phyloP scores from a whole-genome alignment of 257 asterid genomes.

The Solanum dulcamara region DNA sequence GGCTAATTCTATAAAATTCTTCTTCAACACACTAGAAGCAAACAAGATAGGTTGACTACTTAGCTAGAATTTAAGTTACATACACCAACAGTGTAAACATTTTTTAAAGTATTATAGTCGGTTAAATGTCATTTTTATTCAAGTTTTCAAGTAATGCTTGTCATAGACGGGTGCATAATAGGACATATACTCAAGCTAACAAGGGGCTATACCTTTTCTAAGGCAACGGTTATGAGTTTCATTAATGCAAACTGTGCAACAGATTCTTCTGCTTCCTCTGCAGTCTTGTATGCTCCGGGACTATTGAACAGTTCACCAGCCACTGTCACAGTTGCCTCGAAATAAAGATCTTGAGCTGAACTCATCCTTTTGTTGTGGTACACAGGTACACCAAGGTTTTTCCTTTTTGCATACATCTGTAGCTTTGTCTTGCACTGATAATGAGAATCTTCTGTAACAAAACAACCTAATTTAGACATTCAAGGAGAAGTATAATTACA shows the following conservation, averaged over 20 bases:
- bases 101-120: not conserved
- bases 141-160: not conserved
- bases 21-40: not conserved
- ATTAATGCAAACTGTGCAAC: conserved; percentile 35
- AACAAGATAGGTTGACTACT: not conserved
- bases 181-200: not conserved
- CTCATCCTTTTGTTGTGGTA: conserved; percentile 6
- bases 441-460: not conserved
- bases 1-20: not conserved
- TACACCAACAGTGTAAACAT: not conserved
- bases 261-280: conserved; percentile 26
- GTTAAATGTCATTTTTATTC: not conserved
- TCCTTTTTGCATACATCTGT: conserved; percentile 23
- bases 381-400: conserved; percentile 13
- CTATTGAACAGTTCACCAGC: conserved; percentile 15
- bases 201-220: conserved; percentile 18
- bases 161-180: not conserved
- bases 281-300: conserved; percentile 6
- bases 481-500: not conserved
- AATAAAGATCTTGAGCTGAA: conserved; percentile 1
- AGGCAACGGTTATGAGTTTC: conserved; percentile 13
- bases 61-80: not conserved
- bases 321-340: conserved; percentile 15
- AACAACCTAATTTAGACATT: not conserved
- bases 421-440: conserved; percentile 25